A percentile compares a stretch with the other conserved stretches of the same genome.
These are phyloP conservation scores for Naganishia antarctica DNA, from an alignment of 768 basidiomycete genomes.

Conservation along the genomic window DNA sequence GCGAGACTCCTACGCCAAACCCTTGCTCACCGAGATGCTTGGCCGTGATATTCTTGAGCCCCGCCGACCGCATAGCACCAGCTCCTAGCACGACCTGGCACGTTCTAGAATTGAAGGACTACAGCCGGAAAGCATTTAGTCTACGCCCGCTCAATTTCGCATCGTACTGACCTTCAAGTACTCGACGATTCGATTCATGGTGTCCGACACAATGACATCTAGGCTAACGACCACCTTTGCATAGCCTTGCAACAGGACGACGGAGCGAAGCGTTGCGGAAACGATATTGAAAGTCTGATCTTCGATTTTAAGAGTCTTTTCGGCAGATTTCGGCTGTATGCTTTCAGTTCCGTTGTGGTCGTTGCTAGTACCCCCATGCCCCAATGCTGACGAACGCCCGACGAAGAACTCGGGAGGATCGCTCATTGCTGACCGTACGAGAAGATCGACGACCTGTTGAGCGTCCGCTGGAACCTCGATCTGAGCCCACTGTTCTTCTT, in stretches of 20 bases:
- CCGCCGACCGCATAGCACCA: constrained; percentile 97
- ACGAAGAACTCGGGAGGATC: constrained; percentile 70
- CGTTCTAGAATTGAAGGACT: constrained; percentile 91
- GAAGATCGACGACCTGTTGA: constrained; percentile 66
- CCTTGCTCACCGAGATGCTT: constrained; percentile 78
- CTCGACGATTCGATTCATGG: constrained; percentile 90
- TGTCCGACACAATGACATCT: constrained; percentile 81
- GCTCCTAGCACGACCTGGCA: constrained; percentile 98
- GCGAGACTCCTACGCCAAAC: background rate
- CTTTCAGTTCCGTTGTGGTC: background rate
- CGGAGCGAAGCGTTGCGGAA: constrained; percentile 70
- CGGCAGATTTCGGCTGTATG: constrained; percentile 36
- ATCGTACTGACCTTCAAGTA: constrained; percentile 64
- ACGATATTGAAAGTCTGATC: constrained; percentile 81
- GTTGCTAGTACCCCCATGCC: background rate
- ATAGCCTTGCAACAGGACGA: constrained; percentile 74
- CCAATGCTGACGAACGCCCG: constrained; percentile 30
- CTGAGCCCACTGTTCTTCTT: constrained; percentile 91
- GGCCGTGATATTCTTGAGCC: constrained; percentile 95
- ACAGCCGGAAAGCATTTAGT: background rate
- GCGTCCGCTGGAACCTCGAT: constrained; percentile 63
- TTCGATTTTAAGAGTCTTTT: constrained; percentile 59
- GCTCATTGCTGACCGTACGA: constrained; percentile 74
- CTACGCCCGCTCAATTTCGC: background rate
- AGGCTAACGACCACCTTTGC: constrained; percentile 80